phyloP scores from a whole-genome alignment of 2,329 filamentous ascomycete species.

The Karstenula rhodostoma region DNA sequence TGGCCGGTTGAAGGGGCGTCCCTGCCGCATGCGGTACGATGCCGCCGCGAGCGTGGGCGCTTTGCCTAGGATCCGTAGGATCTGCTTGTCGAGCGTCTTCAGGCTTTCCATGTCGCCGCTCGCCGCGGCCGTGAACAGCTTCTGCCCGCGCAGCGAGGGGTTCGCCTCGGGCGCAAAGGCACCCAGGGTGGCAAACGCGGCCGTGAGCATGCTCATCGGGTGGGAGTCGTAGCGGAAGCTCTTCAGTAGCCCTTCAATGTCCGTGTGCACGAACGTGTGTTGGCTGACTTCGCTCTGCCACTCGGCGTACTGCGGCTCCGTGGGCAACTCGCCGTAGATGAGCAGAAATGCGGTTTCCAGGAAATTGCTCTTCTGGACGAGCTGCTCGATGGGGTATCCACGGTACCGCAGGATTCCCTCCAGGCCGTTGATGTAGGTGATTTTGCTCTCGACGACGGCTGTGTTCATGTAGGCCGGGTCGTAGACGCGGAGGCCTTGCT shows the following conservation, averaged over 20 bases:
- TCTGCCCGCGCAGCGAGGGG: constrained; percentile 5
- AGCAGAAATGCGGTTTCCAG: constrained; percentile 4
- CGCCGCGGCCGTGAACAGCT: constrained; percentile 4
- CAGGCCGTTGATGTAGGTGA: constrained; percentile 6
- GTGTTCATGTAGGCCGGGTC: constrained; percentile 9
- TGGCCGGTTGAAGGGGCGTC: constrained; percentile 5
- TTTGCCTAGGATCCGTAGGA: constrained; percentile 3
- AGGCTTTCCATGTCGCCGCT: neutral
- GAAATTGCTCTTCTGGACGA: constrained; percentile 8
- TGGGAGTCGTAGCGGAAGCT: constrained; percentile 9
- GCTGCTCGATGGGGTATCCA: constrained; percentile 8
- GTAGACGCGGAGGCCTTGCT: neutral
- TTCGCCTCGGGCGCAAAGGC: constrained; percentile 9
- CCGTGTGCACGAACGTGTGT: constrained; percentile 6
- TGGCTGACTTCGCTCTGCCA: constrained; percentile 6
- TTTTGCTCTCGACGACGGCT: constrained; percentile 6
- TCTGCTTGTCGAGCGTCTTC: constrained; percentile 6
- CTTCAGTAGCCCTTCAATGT: constrained; percentile 4
- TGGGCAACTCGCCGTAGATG: constrained; percentile 8
- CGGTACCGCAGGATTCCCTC: constrained; percentile 6
- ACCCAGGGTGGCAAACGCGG: constrained; percentile 2
- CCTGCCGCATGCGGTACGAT: constrained; percentile 5
- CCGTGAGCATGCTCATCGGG: constrained; percentile 7
- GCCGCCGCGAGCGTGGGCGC: constrained; percentile 6
- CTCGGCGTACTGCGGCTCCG: neutral